Base-by-base conservation (phyloP, 176 grass and related monocot genomes). In the Oryza meyeriana region DNA sequence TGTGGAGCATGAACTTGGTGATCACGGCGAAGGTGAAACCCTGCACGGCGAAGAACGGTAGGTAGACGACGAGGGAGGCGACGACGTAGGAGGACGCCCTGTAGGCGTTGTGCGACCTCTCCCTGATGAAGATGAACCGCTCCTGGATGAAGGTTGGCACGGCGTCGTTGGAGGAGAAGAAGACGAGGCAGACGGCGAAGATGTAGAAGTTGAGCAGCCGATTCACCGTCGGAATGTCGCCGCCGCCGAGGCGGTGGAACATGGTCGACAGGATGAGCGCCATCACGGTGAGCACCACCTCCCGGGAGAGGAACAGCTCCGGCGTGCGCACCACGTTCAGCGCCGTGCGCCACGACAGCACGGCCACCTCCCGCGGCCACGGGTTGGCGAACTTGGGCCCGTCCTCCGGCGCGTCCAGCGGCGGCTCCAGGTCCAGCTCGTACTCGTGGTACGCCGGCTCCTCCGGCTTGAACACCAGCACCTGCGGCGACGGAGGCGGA, bases 111-210 rank as follows among this genome's bases (percentile, higher is more conserved):
- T 93, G 88, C 14, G 95, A 87, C 24, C 84, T 89, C 71, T 98
- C 95, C 13, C 92, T 79, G 71, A 93, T 92, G 72, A 95, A 95
- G 62, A 98, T 98, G 93, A 88, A 91, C 28, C 90, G 92, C 83
- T 98, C 95, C 16, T 93, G 85, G 69, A 98, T 84, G 83, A 98
- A 98, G 6, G 89, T 92, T 0, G 88, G 95, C 16, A 98, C 87
- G 8, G 90, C 90, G 6, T 93, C 92, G n/a, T 93, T 87, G 33
- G 90, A 93, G 62, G 91, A 94, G 76, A 91, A 98, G 84, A 98
- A 93, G 72, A 98, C 83, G 20, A 94, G 91, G 67, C 90, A 91
- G 17, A 95, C 80, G 1, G 95, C 71, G 47, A 93, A 77, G 33
- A 89, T 89, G 79, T 93, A 98, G 90, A 98, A 95, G 79, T 89